Conservation (phyloP, 1,139 yeast genomes). For the Lodderomyces jiufengensis region DNA sequence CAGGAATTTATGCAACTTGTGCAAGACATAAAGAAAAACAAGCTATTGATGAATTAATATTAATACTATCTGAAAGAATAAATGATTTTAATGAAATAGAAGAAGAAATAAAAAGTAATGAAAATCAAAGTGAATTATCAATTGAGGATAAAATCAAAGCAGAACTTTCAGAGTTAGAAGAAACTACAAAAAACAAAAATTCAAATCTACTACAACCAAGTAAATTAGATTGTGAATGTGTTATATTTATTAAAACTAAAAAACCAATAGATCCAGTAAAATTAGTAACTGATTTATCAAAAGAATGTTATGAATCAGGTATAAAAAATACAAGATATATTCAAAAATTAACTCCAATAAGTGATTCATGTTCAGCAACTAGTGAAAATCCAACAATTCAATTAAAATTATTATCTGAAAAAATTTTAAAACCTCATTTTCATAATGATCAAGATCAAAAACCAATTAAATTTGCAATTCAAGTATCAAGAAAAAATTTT, state of each 20-base stretch:
- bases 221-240: constrained; percentile 79
- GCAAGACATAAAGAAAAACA: constrained; percentile 71
- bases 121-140: constrained; percentile 36
- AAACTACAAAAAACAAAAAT: constrained; percentile 34
- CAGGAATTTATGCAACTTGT: constrained; percentile 86
- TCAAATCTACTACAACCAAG: constrained; percentile 54
- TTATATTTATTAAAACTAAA: constrained; percentile 75
- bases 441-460: constrained; percentile 48
- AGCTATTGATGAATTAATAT: constrained; percentile 69
- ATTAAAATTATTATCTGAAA: constrained; percentile 51
- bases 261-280: constrained; percentile 75
- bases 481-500: constrained; percentile 76
- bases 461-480: constrained; percentile 71
- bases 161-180: constrained; percentile 62
- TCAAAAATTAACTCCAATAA: constrained; percentile 78
- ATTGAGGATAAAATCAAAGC: constrained; percentile 73
- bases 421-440: constrained; percentile 65
- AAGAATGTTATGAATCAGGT: constrained; percentile 50
- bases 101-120: constrained; percentile 22
- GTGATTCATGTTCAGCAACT: constrained; percentile 69
- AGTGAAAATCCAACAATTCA: constrained; percentile 44
- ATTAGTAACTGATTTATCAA: constrained; percentile 61
- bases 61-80: constrained; percentile 53
- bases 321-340: constrained; percentile 65
- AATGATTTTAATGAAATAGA: constrained; percentile 49